Evolutionary conservation across 2,329 filamentous ascomycete genomes (phyloP), one percentile per base, ranked within the genome.

Genomic region (Claviceps paspali): DNA sequence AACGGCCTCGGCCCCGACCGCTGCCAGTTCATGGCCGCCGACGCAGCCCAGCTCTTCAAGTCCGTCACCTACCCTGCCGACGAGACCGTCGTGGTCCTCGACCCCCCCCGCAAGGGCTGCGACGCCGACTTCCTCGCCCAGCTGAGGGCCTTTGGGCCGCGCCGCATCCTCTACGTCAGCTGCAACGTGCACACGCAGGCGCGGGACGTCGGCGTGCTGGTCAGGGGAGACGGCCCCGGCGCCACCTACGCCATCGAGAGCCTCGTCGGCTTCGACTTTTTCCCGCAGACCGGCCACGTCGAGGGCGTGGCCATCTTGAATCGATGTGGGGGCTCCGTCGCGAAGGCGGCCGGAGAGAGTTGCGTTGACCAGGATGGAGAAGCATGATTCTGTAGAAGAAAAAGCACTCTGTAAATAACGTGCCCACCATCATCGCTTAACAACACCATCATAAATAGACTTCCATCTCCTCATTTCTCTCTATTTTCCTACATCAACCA

Each of bases 161-260:
- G 69, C 45, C 68, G 91, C 41, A 75, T 98, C 9, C 76, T 94
- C 4, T 98, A 98, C 55, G 88, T 98, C 29, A 93, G 83, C 53
- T 98, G 91, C 51, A 98, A 98, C 52, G 91, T 98, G 45, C 91
- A 98, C 55, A 96, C 88, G 7, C 91, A 96, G 68, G 91, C 91
- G 11, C 67, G 91, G 37, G 91, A 98, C 59, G 78, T 98, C 1
- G 91, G 87, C 0, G 75, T 88, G 43, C 61, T 98, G 50, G 85
- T 96, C 1, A 70, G 79, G 26, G 86, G 87, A 15, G 50, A 63
- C 48, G 45, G 56, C 18, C 56, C 61, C 53, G 57, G 58, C 36
- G 60, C 60, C 17, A 61, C 68, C 43, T 98, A 95, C 59, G 75
- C 79, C 56, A 82, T 98, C 54, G 88, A 96, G 67, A 93, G 82